Evolutionary conservation across 1,139 yeast species (phyloP), one percentile per base, ranked within the genome.

Genomic region (Cylindricascospora bacillispora): DNA sequence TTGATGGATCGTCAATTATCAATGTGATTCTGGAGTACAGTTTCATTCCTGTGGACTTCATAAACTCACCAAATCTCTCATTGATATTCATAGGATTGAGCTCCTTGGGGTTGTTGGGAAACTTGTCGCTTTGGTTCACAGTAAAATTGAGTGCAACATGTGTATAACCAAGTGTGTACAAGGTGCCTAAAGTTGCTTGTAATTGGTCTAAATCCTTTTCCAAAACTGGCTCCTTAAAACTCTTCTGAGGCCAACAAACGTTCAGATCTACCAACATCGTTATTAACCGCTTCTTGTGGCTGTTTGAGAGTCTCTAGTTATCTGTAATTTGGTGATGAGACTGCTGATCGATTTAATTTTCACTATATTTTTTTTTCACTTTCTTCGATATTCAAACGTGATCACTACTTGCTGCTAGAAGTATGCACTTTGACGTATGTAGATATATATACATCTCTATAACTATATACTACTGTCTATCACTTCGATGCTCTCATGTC

Each of bases 21-120:
- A 89, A 51, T 0, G 97, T 89, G 17, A 81, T 62, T 34, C 98
- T 60, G 1, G 86, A 67, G 44, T 70, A 80, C 6, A 89, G 50
- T 34, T 67, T 69, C 34, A 75, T 53, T n/a, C 67, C 60, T 2
- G 56, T 51, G n/a, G 37, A 22, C 19, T 41, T 38, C 44, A 47
- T 45, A 13, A 52, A 34, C n/a, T 39, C 38, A 9, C 46, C 43
- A 31, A 49, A 49, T 14, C 44, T 30, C 19, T 43, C 43, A 6
- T 37, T 29, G 13, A 52, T 46, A 10, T 37, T 28, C 33, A 52
- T 48, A 1, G 56, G 56, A 29, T 51, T 51, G 38, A 47, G 24
- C 14, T 45, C 45, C 15, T 41, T 39, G 1, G 36, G 32, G 24
- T 44, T 38, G 14, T 28, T 42, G 1, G 86, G 81, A n/a, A 77